phyloP scores from a whole-genome alignment of 805 yeast genomes.

The Cyberlindnera saturnus region DNA sequence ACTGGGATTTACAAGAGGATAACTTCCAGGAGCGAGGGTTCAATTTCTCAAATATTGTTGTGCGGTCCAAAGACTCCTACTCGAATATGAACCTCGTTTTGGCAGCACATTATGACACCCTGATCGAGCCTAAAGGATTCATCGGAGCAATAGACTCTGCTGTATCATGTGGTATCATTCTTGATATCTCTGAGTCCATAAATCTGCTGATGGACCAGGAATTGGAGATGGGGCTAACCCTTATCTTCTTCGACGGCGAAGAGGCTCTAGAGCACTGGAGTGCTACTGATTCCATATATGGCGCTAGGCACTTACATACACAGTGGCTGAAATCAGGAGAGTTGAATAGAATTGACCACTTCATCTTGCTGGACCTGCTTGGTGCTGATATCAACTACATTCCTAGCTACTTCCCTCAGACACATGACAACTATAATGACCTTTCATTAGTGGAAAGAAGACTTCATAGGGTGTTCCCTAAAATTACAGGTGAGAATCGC shows the following conservation, averaged over 20 bases:
- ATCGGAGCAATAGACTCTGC: constrained; percentile 59
- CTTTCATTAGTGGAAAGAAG: constrained; percentile 32
- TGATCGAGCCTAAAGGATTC: constrained; percentile 42
- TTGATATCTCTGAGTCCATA: constrained; percentile 34
- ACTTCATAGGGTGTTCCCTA: constrained; percentile 8
- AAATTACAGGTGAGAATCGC: not conserved
- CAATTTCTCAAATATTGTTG: constrained; percentile 34
- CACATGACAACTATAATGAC: constrained; percentile 32
- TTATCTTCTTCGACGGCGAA: constrained; percentile 56
- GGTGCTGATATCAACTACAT: constrained; percentile 31
- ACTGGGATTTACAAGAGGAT: constrained; percentile 26
- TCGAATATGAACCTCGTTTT: constrained; percentile 25
- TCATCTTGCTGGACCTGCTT: constrained; percentile 45
- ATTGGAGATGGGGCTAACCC: constrained; percentile 32
- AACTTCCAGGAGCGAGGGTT: constrained; percentile 31
- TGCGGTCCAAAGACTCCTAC: constrained; percentile 19
- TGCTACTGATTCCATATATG: constrained; percentile 47
- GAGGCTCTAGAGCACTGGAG: constrained; percentile 54
- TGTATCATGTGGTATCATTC: constrained; percentile 46
- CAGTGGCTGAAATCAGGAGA: constrained; percentile 26
- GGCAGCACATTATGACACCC: constrained; percentile 52
- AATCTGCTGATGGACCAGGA: constrained; percentile 3
- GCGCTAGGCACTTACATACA: constrained; percentile 44
- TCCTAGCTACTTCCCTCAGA: constrained; percentile 38
- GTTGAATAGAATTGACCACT: constrained; percentile 33